These are phyloP conservation scores for Flaveria ramosissima DNA, from an alignment of 129 eudicot genomes.

Conservation along the genomic window DNA sequence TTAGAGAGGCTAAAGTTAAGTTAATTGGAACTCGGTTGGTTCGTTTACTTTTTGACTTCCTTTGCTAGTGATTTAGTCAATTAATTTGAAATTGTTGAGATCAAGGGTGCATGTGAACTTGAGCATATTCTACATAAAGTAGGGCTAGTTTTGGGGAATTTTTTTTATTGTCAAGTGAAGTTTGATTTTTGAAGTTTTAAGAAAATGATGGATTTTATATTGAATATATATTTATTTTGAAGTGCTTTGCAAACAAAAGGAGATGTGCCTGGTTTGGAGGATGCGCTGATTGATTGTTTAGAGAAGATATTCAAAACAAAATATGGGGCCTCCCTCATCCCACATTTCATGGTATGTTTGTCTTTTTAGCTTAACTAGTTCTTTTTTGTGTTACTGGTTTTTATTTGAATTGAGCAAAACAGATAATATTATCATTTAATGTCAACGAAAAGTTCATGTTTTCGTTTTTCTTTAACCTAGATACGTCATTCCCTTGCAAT, in stretches of 20 bases:
- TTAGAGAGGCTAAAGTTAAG: background rate
- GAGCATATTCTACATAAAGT: slow-evolving; percentile 13
- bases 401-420: background rate
- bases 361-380: slow-evolving; percentile 1
- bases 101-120: slow-evolving; percentile 11
- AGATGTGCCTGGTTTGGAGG: slow-evolving; percentile 71
- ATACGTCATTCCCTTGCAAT: background rate
- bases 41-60: background rate
- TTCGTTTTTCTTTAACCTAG: background rate
- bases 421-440: background rate
- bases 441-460: background rate
- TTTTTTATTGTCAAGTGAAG: background rate
- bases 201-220: background rate
- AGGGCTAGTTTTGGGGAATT: slow-evolving; percentile 1
- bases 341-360: slow-evolving; percentile 74
- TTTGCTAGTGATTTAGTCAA: slow-evolving; percentile 1
- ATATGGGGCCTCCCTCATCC: slow-evolving; percentile 89
- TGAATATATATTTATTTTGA: slow-evolving; percentile 6
- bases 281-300: slow-evolving; percentile 64
- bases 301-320: slow-evolving; percentile 84
- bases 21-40: too few species aligned
- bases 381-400: slow-evolving; percentile 3
- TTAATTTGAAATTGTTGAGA: slow-evolving; percentile 1
- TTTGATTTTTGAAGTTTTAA: background rate
- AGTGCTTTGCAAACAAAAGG: slow-evolving; percentile 85